phyloP scores from a whole-genome alignment of 2,329 filamentous ascomycete species.

The Malbranchea zuffiana region DNA sequence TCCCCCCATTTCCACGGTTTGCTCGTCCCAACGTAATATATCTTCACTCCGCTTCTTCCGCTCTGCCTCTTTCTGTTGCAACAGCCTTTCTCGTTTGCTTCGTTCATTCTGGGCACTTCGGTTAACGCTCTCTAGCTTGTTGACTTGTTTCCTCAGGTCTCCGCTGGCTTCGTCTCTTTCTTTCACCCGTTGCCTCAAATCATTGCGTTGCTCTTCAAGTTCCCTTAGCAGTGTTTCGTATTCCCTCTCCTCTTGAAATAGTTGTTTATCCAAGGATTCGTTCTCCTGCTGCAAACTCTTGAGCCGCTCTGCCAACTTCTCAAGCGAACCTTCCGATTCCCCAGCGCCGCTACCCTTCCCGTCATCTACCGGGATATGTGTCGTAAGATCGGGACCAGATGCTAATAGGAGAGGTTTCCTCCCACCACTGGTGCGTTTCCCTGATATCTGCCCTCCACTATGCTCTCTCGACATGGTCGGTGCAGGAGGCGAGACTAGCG shows the following conservation, averaged over 20 bases:
- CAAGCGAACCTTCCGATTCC: constrained; percentile 55
- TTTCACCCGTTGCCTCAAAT: constrained; percentile 64
- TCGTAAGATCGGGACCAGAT: constrained; percentile 35
- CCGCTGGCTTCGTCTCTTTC: constrained; percentile 87
- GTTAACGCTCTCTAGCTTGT: constrained; percentile 69
- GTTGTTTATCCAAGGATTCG: constrained; percentile 62
- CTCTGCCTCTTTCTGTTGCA: constrained; percentile 51
- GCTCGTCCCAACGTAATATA: constrained; percentile 46
- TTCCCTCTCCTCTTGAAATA: constrained; percentile 57
- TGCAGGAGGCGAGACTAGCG: constrained; percentile 50
- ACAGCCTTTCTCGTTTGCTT: constrained; percentile 58
- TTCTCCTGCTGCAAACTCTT: constrained; percentile 72
- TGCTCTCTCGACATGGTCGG: constrained; percentile 56
- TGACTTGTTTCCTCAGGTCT: constrained; percentile 69
- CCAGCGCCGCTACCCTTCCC: constrained; percentile 32
- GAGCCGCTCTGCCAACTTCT: constrained; percentile 70
- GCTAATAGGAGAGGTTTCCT: constrained; percentile 62
- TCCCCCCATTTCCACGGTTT: constrained; percentile 42
- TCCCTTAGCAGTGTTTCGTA: constrained; percentile 55
- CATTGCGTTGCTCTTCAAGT: constrained; percentile 65
- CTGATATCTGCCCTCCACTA: constrained; percentile 42
- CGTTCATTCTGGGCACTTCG: constrained; percentile 68
- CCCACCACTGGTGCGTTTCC: constrained; percentile 57
- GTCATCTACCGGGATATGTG: constrained; percentile 33
- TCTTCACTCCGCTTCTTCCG: constrained; percentile 51